phyloP scores from a whole-genome alignment of 257 asterid genomes.

The Osmanthus fragrans region DNA sequence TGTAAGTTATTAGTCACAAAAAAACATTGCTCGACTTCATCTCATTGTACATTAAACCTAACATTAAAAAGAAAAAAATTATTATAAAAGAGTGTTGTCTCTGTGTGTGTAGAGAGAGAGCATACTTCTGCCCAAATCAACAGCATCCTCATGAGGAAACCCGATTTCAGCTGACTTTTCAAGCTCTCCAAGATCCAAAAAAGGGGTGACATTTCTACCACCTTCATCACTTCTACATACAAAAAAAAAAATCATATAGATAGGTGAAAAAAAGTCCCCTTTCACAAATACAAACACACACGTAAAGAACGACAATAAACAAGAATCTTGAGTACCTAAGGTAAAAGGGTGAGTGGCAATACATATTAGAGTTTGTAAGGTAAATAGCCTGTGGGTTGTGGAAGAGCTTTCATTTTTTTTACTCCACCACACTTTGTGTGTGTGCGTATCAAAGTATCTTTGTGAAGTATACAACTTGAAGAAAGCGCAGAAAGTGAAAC shows the following conservation, averaged over 20 bases:
- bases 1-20: conserved; percentile 40
- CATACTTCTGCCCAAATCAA: conserved; percentile 45
- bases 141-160: conserved; percentile 48
- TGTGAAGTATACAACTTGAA: background rate
- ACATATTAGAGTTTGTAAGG: conserved; percentile 49
- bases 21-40: conserved; percentile 52
- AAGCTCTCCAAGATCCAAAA: conserved; percentile 59
- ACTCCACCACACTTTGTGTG: conserved; percentile 12
- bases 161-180: conserved; percentile 46
- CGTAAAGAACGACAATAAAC: background rate
- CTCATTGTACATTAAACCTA: conserved; percentile 48
- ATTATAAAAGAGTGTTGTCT: background rate
- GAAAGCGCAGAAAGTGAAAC: background rate
- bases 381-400: conserved; percentile 31
- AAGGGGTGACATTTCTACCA: conserved; percentile 43
- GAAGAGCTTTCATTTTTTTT: conserved; percentile 59
- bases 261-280: background rate
- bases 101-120: no score
- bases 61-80: background rate
- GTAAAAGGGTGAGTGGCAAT: conserved; percentile 62
- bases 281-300: background rate
- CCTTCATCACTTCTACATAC: conserved; percentile 47
- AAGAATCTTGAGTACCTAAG: conserved; percentile 46
- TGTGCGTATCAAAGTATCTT: conserved; percentile 15
- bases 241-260: background rate